Evolutionary conservation across 108 stramenopile genomes (phyloP), one percentile per base, ranked within the genome.

Genomic region (Stephanodiscus minutulus): DNA sequence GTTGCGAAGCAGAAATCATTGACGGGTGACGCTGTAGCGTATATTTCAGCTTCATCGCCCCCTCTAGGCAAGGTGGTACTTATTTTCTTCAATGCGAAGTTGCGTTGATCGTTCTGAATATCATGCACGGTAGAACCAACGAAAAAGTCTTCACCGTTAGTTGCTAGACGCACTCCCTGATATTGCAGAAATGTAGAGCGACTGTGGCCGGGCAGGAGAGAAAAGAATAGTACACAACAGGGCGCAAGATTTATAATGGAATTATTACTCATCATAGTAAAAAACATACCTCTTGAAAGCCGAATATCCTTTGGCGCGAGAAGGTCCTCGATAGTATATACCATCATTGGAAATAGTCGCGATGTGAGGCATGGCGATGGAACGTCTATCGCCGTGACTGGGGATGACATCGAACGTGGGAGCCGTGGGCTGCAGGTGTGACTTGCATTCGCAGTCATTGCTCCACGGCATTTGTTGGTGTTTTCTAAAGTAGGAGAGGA

Each of bases 1-100:
- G 28, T 17, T 18, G 43, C 21, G 35, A 76, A 76, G 43, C 67
- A 63, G 68, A 76, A 76, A 58, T 76, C 75, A 35, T 76, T 53
- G 29, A 76, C 54, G 8, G 28, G 48, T 21, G 43, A n/a, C 8
- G 37, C 21, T 46, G 18, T 64, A 27, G n/a, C n/a, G n/a, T 54
- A 35, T 35, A 54, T 18, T 10, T 35, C 29, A 49, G 27, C 3
- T 2, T 28, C 55, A 7, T 9, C 7, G 7, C 5, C 13, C 22
- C 29, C 9, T 44, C 37, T 22, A 54, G 29, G 2, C 12, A 2
- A 24, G n/a, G 61, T 21, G n/a, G 1, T 22, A 27, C 21, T 37
- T 18, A 60, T 18, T 7, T 53, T 55, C 15, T 62, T 61, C 11
- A 76, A 49, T 6, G 33, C 36, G 48, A 76, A 76, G 18, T 44